Conservation (phyloP, 2,329 filamentous ascomycete genomes). For the Capronia epimyces region DNA sequence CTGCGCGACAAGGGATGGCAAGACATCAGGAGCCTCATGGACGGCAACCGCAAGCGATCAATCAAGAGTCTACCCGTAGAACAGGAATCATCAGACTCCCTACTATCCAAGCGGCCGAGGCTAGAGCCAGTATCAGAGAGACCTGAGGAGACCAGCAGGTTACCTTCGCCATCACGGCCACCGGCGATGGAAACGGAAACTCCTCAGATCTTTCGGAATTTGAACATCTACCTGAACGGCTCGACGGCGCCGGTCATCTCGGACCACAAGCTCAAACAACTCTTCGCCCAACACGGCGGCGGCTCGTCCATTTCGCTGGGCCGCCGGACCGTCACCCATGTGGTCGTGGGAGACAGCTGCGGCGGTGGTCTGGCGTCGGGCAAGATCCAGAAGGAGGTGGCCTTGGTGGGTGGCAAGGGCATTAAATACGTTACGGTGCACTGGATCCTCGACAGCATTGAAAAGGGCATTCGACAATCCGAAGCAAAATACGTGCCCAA, state of each 20-base stretch:
- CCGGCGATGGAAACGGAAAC: no score
- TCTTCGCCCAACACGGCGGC: constrained; percentile 70
- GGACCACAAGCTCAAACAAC: constrained; percentile 76
- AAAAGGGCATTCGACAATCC: constrained; percentile 64
- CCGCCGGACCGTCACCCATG: constrained; percentile 72
- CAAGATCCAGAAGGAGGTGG: constrained; percentile 78
- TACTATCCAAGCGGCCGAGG: constrained; percentile 18
- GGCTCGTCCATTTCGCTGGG: constrained; percentile 64
- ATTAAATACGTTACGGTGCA: constrained; percentile 76
- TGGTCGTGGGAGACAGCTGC: constrained; percentile 58
- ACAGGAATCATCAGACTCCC: neutral
- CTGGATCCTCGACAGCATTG: constrained; percentile 81
- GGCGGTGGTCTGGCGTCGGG: constrained; percentile 70
- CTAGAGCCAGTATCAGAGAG: neutral
- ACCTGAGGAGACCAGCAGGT: neutral
- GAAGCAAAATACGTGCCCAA: constrained; percentile 66
- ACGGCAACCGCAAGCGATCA: constrained; percentile 41
- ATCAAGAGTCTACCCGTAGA: neutral
- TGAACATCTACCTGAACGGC: constrained; percentile 81
- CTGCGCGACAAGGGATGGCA: constrained; percentile 31
- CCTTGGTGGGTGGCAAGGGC: constrained; percentile 58
- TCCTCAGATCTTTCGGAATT: constrained; percentile 58
- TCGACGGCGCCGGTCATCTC: constrained; percentile 75
- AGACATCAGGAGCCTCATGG: constrained; percentile 46
- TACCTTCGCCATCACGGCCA: no score